phyloP scores from a whole-genome alignment of 805 yeast genomes.

The Kuraishia ogatae region DNA sequence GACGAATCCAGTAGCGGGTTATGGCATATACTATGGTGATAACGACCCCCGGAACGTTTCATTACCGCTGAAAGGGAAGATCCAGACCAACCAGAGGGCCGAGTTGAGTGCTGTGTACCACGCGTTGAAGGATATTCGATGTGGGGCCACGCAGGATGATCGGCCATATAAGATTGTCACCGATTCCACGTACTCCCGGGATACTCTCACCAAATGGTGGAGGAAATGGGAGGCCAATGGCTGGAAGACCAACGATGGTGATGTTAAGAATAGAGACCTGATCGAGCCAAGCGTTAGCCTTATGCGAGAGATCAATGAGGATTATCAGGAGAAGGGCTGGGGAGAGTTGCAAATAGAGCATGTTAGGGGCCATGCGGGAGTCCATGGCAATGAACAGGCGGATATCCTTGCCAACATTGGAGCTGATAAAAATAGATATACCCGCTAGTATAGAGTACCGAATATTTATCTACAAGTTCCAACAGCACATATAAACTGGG shows the following conservation, averaged over 20 bases:
- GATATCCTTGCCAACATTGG: constrained; percentile 69
- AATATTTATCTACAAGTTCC: too few relatives aligned
- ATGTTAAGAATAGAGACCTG: constrained; percentile 45
- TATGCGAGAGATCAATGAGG: constrained; percentile 25
- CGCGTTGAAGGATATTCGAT: constrained; percentile 37
- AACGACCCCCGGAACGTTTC: constrained; percentile 46
- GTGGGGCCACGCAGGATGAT: constrained; percentile 19
- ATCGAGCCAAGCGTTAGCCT: constrained; percentile 25
- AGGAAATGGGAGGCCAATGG: constrained; percentile 46
- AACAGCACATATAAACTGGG: too few relatives aligned
- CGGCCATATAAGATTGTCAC: constrained; percentile 38
- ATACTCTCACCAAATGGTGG: constrained; percentile 50
- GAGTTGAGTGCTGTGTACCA: constrained; percentile 61
- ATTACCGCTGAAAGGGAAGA: constrained; percentile 35
- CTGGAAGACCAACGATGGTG: constrained; percentile 38
- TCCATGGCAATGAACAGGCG: constrained; percentile 67
- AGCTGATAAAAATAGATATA: constrained; percentile 20
- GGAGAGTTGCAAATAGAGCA: constrained; percentile 40
- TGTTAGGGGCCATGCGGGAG: constrained; percentile 68
- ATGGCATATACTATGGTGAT: constrained; percentile 65
- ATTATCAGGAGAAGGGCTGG: constrained; percentile 25
- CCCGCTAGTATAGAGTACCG: background rate
- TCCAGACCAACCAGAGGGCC: constrained; percentile 73
- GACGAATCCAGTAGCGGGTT: constrained; percentile 43
- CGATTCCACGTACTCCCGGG: constrained; percentile 64